Evolutionary conservation across 176 grass and related monocot genomes (phyloP), one percentile per base, ranked within the genome.

Genomic region (Thalia dealbata): DNA sequence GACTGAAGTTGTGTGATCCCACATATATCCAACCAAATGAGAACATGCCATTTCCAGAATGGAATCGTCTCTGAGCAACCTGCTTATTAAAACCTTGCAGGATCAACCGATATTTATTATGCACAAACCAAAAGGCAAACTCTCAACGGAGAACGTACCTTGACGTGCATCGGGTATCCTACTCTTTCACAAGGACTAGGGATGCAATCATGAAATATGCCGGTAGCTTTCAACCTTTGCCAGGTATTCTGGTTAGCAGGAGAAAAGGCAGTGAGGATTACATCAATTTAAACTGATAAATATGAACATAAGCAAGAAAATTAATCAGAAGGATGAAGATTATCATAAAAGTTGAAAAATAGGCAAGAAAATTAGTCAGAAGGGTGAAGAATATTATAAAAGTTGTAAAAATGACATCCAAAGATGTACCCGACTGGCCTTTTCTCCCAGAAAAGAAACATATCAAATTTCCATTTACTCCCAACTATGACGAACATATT

Each of bases 1-100:
- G 88, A 68, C 92, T 96, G 79, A 96, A 96, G 84, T 96, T 96
- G 71, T 96, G 92, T 75, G 92, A 96, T 28, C 92, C 92, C 28
- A 86, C 88, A 21, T 96, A 96, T 76, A 78, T 86, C 92, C 92
- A 96, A 58, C 92, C 92, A 64, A 89, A 96, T 48, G 86, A 91
- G 27, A 58, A 59, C 19, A 66, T 73, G 32, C 72, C 79, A 73
- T 43, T 42, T 52, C 25, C 54, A 78, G 83, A 89, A 10, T 84
- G 30, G 29, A 96, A 96, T 21, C 78, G 81, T 42, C 92, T 96
- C 72, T 44, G 81, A 70, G 81, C 86, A 70, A 96, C 83, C 88
- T 96, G 86, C 43, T 72, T 23, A 48, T 50, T 12, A 61, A 59
- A 2, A 16, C 9, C 64, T 43, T 10, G 43, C 64, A 71, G 19